Conservation (phyloP, 1,139 yeast genomes). For the Saccharomyces hybrid region DNA sequence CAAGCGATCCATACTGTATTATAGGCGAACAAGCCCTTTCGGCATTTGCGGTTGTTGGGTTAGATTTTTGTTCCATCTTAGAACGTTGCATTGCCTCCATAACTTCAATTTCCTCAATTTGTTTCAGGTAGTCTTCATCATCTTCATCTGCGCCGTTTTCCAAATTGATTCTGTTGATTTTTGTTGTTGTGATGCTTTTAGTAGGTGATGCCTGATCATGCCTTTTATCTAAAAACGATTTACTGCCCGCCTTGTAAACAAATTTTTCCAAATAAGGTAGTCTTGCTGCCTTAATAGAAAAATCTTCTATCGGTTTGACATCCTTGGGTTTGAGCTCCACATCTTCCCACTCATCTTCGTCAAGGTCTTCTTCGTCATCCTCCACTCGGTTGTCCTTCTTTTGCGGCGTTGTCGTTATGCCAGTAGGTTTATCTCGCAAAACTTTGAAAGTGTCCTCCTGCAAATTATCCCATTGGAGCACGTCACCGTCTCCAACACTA, state of each 20-base stretch:
- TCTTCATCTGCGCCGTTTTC: not conserved
- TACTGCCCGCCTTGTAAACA: constrained; percentile 19
- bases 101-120: constrained; percentile 35
- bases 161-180: constrained; percentile 1
- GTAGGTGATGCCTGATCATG: constrained; percentile 17
- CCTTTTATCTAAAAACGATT: constrained; percentile 27
- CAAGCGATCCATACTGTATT: not conserved
- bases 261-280: constrained; percentile 26
- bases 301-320: constrained; percentile 24
- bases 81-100: constrained; percentile 27
- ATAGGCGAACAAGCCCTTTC: not conserved
- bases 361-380: constrained; percentile 34
- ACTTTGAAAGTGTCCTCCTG: not conserved
- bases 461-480: not conserved
- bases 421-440: not conserved
- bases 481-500: constrained; percentile 24
- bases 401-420: not conserved
- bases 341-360: constrained; percentile 57
- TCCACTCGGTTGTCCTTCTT: constrained; percentile 5
- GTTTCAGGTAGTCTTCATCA: constrained; percentile 14
- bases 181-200: constrained; percentile 8
- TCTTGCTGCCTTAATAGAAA: constrained; percentile 35
- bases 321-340: constrained; percentile 35
- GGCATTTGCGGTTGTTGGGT: not conserved
- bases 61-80: not conserved